Evolutionary conservation across 352 stramenopile species (phyloP).

Genomic region (Phytopythium aichiense): DNA sequence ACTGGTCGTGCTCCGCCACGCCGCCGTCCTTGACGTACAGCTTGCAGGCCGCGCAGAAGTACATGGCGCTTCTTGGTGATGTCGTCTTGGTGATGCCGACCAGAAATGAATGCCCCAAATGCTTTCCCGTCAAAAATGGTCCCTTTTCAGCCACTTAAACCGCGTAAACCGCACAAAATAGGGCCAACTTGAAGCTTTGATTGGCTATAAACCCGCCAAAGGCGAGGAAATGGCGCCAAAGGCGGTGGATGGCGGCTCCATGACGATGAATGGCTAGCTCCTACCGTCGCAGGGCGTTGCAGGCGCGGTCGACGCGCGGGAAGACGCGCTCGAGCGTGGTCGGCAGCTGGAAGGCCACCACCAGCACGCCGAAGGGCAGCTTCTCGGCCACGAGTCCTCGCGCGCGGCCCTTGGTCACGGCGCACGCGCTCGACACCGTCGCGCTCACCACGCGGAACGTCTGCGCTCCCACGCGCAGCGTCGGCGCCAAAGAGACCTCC

Average conservation of each 20-base stretch:
- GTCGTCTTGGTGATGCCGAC: neutral
- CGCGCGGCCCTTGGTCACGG: slow-evolving; percentile 25
- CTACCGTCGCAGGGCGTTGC: slow-evolving; percentile 8
- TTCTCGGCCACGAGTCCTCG: slow-evolving; percentile 43
- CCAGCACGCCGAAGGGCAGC: slow-evolving; percentile 44
- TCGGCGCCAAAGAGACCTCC: slow-evolving; percentile 12
- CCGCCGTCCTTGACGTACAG: slow-evolving; percentile 55
- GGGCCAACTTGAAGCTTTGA: slow-evolving; percentile 4
- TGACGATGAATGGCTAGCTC: neutral
- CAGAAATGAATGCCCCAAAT: neutral
- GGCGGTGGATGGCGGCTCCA: neutral
- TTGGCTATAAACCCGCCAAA: slow-evolving; percentile 17
- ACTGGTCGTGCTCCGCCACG: slow-evolving; percentile 47
- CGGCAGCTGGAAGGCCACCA: slow-evolving; percentile 37
- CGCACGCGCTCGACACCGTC: slow-evolving; percentile 42
- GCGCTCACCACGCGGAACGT: slow-evolving; percentile 41
- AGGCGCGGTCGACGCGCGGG: slow-evolving; percentile 27
- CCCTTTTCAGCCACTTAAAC: neutral
- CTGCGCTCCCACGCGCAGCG: slow-evolving; percentile 23
- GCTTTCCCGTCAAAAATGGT: neutral
- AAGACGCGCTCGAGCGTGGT: slow-evolving; percentile 30
- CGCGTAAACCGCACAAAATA: neutral
- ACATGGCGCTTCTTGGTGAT: slow-evolving; percentile 23
- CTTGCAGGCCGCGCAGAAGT: slow-evolving; percentile 59
- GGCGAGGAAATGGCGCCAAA: neutral